These are phyloP conservation scores for Neocucurbitaria cava DNA, from an alignment of 2,329 filamentous ascomycete species.

Conservation along the genomic window DNA sequence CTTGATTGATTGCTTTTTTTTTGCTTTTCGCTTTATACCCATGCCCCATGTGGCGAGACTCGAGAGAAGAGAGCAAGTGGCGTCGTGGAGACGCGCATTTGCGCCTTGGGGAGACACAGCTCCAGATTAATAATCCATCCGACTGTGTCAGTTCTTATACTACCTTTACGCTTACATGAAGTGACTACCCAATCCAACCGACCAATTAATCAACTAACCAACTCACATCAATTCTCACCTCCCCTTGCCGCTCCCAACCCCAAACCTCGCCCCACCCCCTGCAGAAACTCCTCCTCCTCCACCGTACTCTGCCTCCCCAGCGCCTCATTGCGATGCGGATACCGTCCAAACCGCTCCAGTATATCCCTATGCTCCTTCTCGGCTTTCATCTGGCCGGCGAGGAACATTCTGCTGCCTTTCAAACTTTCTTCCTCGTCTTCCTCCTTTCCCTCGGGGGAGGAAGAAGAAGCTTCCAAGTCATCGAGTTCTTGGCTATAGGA, in stretches of 20 bases:
- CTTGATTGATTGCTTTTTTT: no score
- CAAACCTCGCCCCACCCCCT: slow-evolving; percentile 53
- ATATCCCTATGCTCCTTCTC: slow-evolving; percentile 59
- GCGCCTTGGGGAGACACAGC: no score
- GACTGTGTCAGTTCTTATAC: no score
- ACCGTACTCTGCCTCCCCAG: slow-evolving; percentile 58
- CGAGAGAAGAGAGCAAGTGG: no score
- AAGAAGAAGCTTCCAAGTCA: no score
- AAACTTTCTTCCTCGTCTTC: slow-evolving; percentile 3
- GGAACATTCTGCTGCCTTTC: slow-evolving; percentile 30
- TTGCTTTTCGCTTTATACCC: no score
- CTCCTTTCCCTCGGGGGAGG: slow-evolving; percentile 23
- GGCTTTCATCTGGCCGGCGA: slow-evolving; percentile 45
- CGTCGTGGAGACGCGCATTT: no score
- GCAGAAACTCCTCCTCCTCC: slow-evolving; percentile 62
- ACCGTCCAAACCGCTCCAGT: slow-evolving; percentile 63
- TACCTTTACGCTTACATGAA: no score
- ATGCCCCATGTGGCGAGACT: no score
- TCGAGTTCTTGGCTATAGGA: slow-evolving; percentile 46
- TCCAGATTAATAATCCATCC: no score
- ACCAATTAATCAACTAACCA: no score
- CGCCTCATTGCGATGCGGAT: slow-evolving; percentile 64
- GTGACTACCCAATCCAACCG: no score
- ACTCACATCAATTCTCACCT: background rate
- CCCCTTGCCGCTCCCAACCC: slow-evolving; percentile 28